Evolutionary conservation across 2,329 filamentous ascomycete species (phyloP).

Genomic region (Colletotrichum eleusines): DNA sequence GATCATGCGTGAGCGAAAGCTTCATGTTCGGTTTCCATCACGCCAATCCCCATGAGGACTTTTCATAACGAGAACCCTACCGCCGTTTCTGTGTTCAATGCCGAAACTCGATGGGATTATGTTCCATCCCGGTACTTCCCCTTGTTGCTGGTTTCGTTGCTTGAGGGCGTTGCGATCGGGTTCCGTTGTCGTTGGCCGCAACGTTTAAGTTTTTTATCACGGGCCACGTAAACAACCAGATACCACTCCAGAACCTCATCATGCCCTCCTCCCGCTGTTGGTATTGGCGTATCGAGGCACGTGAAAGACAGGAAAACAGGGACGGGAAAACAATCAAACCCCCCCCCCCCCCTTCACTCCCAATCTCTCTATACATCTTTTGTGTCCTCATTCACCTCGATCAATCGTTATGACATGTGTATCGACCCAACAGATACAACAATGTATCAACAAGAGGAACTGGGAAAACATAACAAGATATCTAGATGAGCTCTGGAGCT

Average conservation of each 20-base stretch:
- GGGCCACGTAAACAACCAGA: not conserved
- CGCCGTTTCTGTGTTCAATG: too few relatives aligned
- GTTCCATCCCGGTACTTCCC: not conserved
- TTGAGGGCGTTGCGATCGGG: not conserved
- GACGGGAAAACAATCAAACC: too few relatives aligned
- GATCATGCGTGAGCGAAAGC: conserved; percentile 8
- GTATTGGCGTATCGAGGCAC: not conserved
- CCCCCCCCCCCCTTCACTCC: too few relatives aligned
- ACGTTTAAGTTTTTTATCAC: not conserved
- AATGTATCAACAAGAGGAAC: not conserved
- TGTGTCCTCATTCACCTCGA: not conserved
- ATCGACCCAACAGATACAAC: not conserved
- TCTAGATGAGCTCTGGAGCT: too few relatives aligned
- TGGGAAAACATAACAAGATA: not conserved
- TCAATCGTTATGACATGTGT: not conserved
- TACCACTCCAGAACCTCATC: not conserved
- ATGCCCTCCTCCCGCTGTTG: not conserved
- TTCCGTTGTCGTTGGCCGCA: not conserved
- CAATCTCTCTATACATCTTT: not conserved
- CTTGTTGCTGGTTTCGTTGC: not conserved
- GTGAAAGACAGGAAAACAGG: not conserved
- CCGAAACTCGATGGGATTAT: not conserved
- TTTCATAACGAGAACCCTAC: too few relatives aligned
- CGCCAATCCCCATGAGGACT: not conserved
- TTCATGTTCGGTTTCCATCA: not conserved